Evolutionary conservation across 2,329 filamentous ascomycete genomes (phyloP), one percentile per base, ranked within the genome.

Genomic region (Diaporthe destruens): DNA sequence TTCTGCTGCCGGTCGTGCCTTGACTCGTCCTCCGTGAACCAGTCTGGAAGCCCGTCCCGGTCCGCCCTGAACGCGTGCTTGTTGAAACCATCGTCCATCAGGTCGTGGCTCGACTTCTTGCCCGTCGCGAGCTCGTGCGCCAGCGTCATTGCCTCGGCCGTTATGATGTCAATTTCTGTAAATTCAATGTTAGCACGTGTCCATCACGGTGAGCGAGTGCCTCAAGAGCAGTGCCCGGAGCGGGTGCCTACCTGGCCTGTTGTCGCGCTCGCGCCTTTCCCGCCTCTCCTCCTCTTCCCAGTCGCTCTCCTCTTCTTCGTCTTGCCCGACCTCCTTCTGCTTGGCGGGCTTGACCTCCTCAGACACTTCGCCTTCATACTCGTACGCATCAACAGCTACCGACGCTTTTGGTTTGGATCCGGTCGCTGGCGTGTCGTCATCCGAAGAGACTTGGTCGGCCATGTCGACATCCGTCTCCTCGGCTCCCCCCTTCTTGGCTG

Each of bases 111-210:
- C 0, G 92, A 93, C 82, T 92, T 95, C 80, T 96, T 89, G 56
- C 96, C 96, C 0, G 93, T 94, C 4, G 95, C 96, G 73, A 99
- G 91, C 79, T 94, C 90, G 76, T 98, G 96, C 0, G 96, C 97
- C 20, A 99, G 88, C 0, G 96, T 97, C 96, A 99, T 99, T 75
- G 97, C 96, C 86, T 99, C 96, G 6, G 95, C 96, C n/a, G 96
- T 99, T 79, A 98, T 97, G 79, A 99, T 98, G 81, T 98, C 95
- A 83, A 99, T 97, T 80, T 98, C 95, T 88, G 82, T 80, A 47
- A 47, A 23, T 36, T 42, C 11, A 5, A 55, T 23, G 69, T 74
- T 42, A 74, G 66, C 16, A 11, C 36, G 32, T 18, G 23, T 49
- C 0, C 16, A 47, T 29, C 36, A 11, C 1, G 7, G 11, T 9